Evolutionary conservation across 202 grass and related monocot genomes (phyloP).

Genomic region (Brachypodium distachyon): DNA sequence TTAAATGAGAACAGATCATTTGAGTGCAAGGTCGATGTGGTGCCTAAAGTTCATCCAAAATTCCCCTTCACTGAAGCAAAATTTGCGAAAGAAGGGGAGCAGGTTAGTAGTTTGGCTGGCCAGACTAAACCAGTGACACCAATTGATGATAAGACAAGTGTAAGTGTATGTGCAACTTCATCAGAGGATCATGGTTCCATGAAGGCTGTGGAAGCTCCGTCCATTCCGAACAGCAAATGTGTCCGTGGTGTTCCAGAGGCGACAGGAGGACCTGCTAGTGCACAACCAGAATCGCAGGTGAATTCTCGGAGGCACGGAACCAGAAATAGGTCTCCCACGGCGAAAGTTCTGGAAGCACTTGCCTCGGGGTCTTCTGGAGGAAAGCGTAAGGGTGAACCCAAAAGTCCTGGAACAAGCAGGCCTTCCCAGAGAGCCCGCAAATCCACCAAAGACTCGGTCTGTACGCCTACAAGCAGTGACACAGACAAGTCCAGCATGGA

Average conservation of each 20-base stretch:
- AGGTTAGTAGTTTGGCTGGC: constrained; percentile 13
- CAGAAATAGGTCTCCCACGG: constrained; percentile 71
- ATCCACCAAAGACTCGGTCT: not conserved
- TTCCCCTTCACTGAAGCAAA: not conserved
- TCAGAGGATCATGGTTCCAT: constrained; percentile 10
- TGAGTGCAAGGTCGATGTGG: constrained; percentile 6
- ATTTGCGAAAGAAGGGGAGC: constrained; percentile 1
- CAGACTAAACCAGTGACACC: constrained; percentile 22
- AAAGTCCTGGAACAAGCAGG: constrained; percentile 19
- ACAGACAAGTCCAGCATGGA: constrained; percentile 25
- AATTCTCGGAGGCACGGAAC: constrained; percentile 62
- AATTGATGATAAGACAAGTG: constrained; percentile 12
- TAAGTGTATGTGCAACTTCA: not conserved
- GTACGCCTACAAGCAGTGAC: not conserved
- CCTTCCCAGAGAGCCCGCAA: constrained; percentile 33
- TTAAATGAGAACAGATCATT: constrained; percentile 6
- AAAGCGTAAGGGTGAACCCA: constrained; percentile 45
- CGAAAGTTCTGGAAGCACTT: constrained; percentile 72
- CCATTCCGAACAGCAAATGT: not conserved
- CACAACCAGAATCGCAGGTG: not conserved
- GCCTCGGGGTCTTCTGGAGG: constrained; percentile 63
- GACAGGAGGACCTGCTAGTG: not conserved
- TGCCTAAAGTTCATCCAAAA: constrained; percentile 18
- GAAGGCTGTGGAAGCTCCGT: constrained; percentile 23
- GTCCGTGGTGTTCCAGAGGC: constrained; percentile 13